These are phyloP conservation scores for Pseudogymnoascus sp. DNA, from an alignment of 2,329 filamentous ascomycete species.

Conservation along the genomic window DNA sequence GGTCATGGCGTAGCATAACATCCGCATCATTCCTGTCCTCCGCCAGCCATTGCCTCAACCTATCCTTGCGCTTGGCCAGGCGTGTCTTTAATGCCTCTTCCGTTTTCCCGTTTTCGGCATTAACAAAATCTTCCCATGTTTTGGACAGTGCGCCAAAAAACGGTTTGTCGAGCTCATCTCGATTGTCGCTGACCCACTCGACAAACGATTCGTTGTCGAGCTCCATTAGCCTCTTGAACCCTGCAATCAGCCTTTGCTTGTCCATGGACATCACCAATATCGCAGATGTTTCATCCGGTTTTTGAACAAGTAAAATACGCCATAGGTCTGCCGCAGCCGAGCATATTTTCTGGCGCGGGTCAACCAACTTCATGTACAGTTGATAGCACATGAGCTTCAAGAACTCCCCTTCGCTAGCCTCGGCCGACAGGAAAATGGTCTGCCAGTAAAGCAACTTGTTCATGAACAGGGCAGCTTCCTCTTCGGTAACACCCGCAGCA, in stretches of 20 bases:
- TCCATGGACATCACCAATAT: constrained; percentile 65
- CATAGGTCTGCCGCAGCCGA: constrained; percentile 74
- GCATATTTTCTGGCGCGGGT: constrained; percentile 56
- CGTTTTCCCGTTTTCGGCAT: constrained; percentile 69
- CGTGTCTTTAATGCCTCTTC: constrained; percentile 65
- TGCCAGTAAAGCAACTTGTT: constrained; percentile 93
- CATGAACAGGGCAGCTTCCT: constrained; percentile 62
- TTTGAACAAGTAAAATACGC: constrained; percentile 89
- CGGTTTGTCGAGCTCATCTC: constrained; percentile 66
- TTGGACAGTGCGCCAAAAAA: constrained; percentile 77
- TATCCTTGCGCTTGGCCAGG: constrained; percentile 69
- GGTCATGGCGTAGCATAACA: constrained; percentile 70
- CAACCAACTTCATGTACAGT: constrained; percentile 80
- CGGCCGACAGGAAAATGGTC: constrained; percentile 71
- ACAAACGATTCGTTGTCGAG: constrained; percentile 85
- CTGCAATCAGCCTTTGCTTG: constrained; percentile 60
- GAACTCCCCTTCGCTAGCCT: constrained; percentile 71
- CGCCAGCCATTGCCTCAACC: constrained; percentile 67
- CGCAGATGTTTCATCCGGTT: constrained; percentile 68
- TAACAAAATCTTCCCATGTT: constrained; percentile 82
- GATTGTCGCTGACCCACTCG: constrained; percentile 77
- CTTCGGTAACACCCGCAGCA: constrained; percentile 48
- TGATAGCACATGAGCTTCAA: constrained; percentile 86
- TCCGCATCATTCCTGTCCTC: constrained; percentile 63
- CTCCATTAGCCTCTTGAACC: constrained; percentile 76